Evolutionary conservation across 2,329 filamentous ascomycete genomes (phyloP).

Genomic region (Byssochlamys sp.): DNA sequence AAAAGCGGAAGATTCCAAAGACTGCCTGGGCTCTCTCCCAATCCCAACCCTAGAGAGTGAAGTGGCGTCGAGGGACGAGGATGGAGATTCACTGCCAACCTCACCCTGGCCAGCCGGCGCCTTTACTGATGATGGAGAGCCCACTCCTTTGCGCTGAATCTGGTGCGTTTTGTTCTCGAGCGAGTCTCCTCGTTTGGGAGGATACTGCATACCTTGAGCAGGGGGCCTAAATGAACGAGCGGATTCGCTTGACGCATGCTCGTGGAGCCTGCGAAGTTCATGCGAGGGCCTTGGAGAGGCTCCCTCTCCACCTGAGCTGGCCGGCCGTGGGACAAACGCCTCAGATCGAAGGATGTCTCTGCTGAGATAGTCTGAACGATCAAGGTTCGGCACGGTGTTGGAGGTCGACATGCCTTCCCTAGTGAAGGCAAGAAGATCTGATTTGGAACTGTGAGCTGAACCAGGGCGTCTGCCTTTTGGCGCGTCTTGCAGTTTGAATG

Average conservation of each 20-base stretch:
- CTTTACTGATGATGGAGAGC: constrained; percentile 17
- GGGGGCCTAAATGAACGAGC: constrained; percentile 24
- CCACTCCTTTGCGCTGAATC: constrained; percentile 57
- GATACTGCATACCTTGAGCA: constrained; percentile 21
- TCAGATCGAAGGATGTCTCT: constrained; percentile 23
- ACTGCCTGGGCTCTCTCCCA: neutral
- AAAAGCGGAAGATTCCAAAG: neutral
- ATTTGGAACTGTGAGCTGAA: constrained; percentile 39
- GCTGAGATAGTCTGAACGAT: constrained; percentile 10
- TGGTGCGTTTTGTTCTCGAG: constrained; percentile 43
- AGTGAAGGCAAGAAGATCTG: constrained; percentile 26
- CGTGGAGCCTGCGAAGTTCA: constrained; percentile 46
- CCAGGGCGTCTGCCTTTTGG: constrained; percentile 54
- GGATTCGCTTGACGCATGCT: constrained; percentile 41
- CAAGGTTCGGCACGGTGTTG: constrained; percentile 20
- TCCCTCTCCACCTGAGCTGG: constrained; percentile 16
- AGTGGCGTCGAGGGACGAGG: neutral
- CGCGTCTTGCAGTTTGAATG: constrained; percentile 72
- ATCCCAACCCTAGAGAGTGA: neutral
- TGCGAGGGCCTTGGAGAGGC: constrained; percentile 46
- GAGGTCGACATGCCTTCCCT: constrained; percentile 32
- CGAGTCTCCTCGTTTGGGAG: constrained; percentile 53
- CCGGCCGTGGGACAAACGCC: neutral
- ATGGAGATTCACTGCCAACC: constrained; percentile 17
- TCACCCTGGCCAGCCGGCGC: constrained; percentile 27